phyloP scores from a whole-genome alignment of 2,329 filamentous ascomycete species.

The Bipolaris cookei region DNA sequence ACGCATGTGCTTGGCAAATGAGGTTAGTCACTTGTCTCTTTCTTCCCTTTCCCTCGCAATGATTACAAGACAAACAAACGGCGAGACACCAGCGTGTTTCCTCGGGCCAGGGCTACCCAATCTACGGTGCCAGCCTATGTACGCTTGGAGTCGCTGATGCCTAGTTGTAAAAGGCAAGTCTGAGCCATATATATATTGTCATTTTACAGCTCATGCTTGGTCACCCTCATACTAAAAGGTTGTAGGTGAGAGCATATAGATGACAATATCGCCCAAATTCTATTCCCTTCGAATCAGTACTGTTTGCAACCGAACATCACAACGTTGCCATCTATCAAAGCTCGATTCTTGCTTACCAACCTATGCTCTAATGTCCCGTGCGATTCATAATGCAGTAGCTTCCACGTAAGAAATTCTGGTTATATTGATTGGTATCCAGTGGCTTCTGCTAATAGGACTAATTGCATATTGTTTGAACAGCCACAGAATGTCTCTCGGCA shows the following conservation, averaged over 20 bases:
- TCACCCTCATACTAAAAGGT: background rate
- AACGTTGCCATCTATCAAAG: no score
- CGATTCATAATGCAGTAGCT: no score
- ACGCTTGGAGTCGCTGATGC: slow-evolving; percentile 34
- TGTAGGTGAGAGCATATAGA: background rate
- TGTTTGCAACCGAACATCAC: no score
- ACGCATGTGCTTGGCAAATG: slow-evolving; percentile 51
- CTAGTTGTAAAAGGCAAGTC: slow-evolving; percentile 44
- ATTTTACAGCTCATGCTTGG: background rate
- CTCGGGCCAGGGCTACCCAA: slow-evolving; percentile 18
- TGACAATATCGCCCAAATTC: background rate
- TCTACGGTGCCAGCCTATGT: slow-evolving; percentile 5
- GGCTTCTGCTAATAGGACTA: no score
- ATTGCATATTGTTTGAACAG: no score
- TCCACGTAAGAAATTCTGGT: no score
- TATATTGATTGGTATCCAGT: no score
- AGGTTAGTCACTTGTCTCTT: slow-evolving; percentile 27
- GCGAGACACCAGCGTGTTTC: slow-evolving; percentile 32
- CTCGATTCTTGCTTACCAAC: no score
- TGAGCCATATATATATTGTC: slow-evolving; percentile 29
- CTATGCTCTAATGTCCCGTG: no score
- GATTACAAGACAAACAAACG: slow-evolving; percentile 41
- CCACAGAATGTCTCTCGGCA: no score
- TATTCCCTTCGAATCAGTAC: background rate
- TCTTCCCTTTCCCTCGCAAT: slow-evolving; percentile 25